Evolutionary conservation across 176 grass and related monocot genomes (phyloP).

Genomic region (Triticum monococcum): DNA sequence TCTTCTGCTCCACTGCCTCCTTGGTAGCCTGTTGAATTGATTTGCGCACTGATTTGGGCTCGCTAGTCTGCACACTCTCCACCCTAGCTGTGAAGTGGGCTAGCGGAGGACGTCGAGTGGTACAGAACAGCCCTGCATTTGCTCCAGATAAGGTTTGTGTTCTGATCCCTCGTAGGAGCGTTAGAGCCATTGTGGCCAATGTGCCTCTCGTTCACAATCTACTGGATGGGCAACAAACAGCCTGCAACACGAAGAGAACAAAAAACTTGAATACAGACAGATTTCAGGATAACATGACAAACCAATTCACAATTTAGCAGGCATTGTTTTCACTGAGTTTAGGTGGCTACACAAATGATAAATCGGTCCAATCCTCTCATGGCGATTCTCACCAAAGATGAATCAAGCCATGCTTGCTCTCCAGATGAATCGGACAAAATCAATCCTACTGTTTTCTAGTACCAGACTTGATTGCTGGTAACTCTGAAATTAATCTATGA

Average conservation of each 20-base stretch:
- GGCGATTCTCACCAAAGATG: neutral
- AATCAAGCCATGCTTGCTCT: neutral
- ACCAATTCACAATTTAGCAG: neutral
- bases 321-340: neutral
- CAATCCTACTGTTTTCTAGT: no score
- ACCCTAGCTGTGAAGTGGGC: slow-evolving; percentile 30
- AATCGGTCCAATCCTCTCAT: neutral
- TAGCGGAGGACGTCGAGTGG: slow-evolving; percentile 12
- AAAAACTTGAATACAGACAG: neutral
- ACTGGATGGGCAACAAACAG: neutral
- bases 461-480: no score
- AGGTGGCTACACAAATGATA: slow-evolving; percentile 1
- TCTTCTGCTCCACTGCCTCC: slow-evolving; percentile 46
- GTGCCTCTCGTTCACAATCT: neutral
- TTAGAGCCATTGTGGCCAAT: slow-evolving; percentile 56
- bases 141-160: slow-evolving; percentile 5
- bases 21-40: slow-evolving; percentile 50
- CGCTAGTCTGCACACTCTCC: slow-evolving; percentile 32
- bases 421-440: neutral
- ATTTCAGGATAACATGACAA: neutral
- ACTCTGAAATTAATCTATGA: no score
- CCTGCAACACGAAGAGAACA: neutral
- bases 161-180: slow-evolving; percentile 55
- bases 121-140: slow-evolving; percentile 34
- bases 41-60: slow-evolving; percentile 32